Percentiles rank a stretch among this genome's conserved stretches.
phyloP scores from a whole-genome alignment of 2,329 filamentous ascomycete genomes.

The Chrysosporium queenslandicum region DNA sequence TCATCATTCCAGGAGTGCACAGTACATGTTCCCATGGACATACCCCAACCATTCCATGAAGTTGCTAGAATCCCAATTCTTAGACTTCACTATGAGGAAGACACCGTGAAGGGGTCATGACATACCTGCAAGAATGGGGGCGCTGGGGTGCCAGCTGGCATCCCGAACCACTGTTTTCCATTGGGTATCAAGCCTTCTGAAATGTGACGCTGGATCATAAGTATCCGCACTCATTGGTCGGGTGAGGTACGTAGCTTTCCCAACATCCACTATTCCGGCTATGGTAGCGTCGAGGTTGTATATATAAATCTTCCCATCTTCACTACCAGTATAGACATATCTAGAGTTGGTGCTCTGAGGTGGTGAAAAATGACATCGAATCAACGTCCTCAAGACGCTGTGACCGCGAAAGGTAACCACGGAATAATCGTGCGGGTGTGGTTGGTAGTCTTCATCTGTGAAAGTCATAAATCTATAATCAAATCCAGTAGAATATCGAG shows the following conservation, averaged over 20 bases:
- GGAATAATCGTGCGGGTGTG: conserved; percentile 77
- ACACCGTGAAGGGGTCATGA: conserved; percentile 8
- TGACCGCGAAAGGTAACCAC: conserved; percentile 91
- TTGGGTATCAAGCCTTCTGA: conserved; percentile 43
- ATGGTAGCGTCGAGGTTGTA: conserved; percentile 89
- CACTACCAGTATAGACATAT: conserved; percentile 87
- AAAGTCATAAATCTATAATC: conserved; percentile 53
- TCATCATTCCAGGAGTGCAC: conserved; percentile 66
- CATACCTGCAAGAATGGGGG: conserved; percentile 63
- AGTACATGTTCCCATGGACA: conserved; percentile 63
- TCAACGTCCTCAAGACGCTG: conserved; percentile 76
- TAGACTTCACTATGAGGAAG: no score
- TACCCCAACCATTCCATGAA: conserved; percentile 68
- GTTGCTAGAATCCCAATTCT: conserved; percentile 52
- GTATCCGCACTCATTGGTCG: conserved; percentile 46
- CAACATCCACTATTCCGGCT: conserved; percentile 68
- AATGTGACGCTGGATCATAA: conserved; percentile 48
- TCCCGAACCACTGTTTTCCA: conserved; percentile 79
- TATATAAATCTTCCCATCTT: conserved; percentile 79
- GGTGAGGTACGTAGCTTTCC: conserved; percentile 55
- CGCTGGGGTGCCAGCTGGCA: conserved; percentile 81
- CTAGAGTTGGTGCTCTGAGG: conserved; percentile 73
- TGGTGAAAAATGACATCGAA: conserved; percentile 91
- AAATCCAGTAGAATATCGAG: conserved; percentile 48
- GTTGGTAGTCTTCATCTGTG: conserved; percentile 45